phyloP scores from a whole-genome alignment of 1,284 basidiomycete genomes.

The Marasmius sp. region DNA sequence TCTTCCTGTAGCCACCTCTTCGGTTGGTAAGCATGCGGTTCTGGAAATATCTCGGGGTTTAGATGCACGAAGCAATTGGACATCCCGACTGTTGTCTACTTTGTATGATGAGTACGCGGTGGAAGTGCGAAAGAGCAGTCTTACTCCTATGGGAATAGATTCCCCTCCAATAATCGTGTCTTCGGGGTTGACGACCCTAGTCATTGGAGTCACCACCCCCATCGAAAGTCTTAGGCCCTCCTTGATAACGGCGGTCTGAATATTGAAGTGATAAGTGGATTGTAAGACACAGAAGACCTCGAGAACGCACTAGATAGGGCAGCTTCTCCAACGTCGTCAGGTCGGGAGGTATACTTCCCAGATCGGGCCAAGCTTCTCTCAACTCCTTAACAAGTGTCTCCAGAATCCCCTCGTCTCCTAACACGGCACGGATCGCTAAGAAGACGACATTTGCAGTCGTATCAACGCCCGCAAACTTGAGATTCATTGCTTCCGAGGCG shows the following conservation, averaged over 20 bases:
- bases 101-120: not conserved
- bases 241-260: slow-evolving; percentile 6
- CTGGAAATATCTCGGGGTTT: slow-evolving; percentile 5
- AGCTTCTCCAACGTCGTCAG: slow-evolving; percentile 2
- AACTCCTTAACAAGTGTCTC: not conserved
- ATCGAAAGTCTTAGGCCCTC: slow-evolving; percentile 1
- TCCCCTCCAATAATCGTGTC: not conserved
- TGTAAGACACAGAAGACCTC: not conserved
- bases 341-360: not conserved
- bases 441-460: not conserved
- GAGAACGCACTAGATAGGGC: not conserved
- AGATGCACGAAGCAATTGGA: slow-evolving; percentile 1
- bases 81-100: slow-evolving; percentile 1
- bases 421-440: not conserved
- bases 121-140: not conserved
- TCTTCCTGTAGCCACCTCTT: slow-evolving; percentile 6
- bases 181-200: not conserved
- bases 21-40: slow-evolving; percentile 2
- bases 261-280: not conserved
- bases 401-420: not conserved
- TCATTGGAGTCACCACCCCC: not conserved
- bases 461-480: not conserved
- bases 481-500: not conserved
- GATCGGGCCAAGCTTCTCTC: not conserved
- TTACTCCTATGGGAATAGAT: not conserved